Evolutionary conservation across 345 rosid genomes (phyloP).

Genomic region (Melastoma malabathricum): DNA sequence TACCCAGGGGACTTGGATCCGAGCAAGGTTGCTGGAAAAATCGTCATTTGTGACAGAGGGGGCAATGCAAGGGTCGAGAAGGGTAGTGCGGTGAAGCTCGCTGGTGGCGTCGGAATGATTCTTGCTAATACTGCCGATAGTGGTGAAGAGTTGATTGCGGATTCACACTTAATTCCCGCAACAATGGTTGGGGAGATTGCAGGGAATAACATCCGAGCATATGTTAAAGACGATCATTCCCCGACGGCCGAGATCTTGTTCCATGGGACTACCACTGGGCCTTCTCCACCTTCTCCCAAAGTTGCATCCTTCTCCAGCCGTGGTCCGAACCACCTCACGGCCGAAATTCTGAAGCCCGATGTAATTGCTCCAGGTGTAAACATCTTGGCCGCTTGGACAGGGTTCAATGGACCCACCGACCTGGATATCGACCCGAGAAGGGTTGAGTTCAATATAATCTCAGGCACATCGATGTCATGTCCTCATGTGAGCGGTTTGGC

Average conservation of each 20-base stretch:
- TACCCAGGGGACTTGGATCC: conserved; percentile 23
- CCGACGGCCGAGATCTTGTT: conserved; percentile 45
- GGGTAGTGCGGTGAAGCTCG: conserved; percentile 53
- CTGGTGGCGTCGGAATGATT: conserved; percentile 66
- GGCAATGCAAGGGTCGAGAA: conserved; percentile 52
- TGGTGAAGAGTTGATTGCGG: conserved; percentile 70
- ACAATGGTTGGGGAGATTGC: conserved; percentile 50
- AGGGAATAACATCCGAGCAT: conserved; percentile 31
- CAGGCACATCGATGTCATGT: conserved; percentile 89
- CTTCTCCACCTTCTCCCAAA: conserved; percentile 51
- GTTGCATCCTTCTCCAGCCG: conserved; percentile 69
- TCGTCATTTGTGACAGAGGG: conserved; percentile 56
- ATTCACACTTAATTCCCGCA: conserved; percentile 53
- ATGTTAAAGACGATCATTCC: conserved; percentile 19
- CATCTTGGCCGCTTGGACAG: conserved; percentile 80
- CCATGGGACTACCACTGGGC: conserved; percentile 37
- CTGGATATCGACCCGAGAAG: conserved; percentile 51
- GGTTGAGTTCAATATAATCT: conserved; percentile 54
- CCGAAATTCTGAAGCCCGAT: conserved; percentile 64
- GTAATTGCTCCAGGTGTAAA: conserved; percentile 82
- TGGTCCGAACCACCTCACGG: conserved; percentile 48
- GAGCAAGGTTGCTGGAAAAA: conserved; percentile 36
- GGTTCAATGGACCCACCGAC: conserved; percentile 40
- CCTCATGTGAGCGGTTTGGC: conserved; percentile 80
- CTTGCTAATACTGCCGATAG: conserved; percentile 38